Base-by-base conservation (phyloP, 192 early-diverging fungal genomes). In the Coemansia sp. region DNA sequence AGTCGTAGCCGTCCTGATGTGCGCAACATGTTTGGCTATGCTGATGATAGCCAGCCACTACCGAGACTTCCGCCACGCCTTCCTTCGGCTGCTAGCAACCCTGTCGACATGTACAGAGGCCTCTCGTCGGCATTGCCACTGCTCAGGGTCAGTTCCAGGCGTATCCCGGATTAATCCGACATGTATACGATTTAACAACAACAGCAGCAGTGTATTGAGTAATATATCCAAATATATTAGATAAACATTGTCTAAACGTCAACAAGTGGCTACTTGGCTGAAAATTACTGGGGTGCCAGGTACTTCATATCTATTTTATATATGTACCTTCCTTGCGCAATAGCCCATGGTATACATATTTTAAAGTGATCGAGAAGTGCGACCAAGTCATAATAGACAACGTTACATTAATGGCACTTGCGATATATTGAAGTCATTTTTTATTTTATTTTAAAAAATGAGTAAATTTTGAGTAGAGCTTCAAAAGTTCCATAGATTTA, bases 21-120 rank as follows among this genome's bases (percentile, higher is more conserved):
- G 27, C 52, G 52, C 9, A 55, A 27, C 27, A 29, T 55, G 52
- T 55, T 55, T 55, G 52, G 52, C 52, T 55, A 55, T 55, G 52
- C 11, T 55, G 24, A 55, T 4, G 52, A 55, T 15, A 29, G 27
- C 24, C 52, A 55, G 27, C 27, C 52, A 5, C 52, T 55, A 31
- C 52, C 52, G 5, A 55, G 27, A 55, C 52, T 55, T 27, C 52
- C 52, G 24, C 24, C 27, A 13, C 52, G 52, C 24, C 52, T 55
- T 9, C 24, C 52, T 12, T 31, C 52, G 0, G 52, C 13, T 31
- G 27, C 52, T 11, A 31, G 52, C 16, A 55, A 55, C 15, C 52
- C 27, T 1, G 52, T 31, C 24, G 52, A 55, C 12, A 55, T 55
- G 52, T 55, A 55, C 52, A 27, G 52, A 29, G 52, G 52, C 9